Percentiles rank a stretch among this genome's conserved stretches.
Conservation (phyloP, 2,329 filamentous ascomycete species). For the Fragosphaeria purpurea region DNA sequence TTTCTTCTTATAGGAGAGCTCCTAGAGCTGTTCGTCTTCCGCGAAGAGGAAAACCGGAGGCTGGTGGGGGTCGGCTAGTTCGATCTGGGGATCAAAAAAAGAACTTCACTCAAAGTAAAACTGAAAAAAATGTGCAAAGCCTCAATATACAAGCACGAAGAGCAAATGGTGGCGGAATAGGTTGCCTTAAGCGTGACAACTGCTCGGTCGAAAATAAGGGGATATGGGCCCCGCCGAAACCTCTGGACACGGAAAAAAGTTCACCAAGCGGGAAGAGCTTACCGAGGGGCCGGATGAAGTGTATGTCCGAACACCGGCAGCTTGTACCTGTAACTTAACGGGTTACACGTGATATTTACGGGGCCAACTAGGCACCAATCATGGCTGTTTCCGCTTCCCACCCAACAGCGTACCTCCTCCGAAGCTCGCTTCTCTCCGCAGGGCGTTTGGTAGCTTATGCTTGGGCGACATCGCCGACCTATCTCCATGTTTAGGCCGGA, state of each 20-base stretch:
- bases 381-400: too few relatives aligned
- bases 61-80: too few relatives aligned
- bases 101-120: neutral
- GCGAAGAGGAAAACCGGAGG: too few relatives aligned
- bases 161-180: too few relatives aligned
- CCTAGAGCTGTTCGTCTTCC: neutral
- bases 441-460: too few relatives aligned
- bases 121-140: neutral
- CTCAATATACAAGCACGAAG: neutral
- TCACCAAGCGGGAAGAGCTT: neutral
- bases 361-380: too few relatives aligned
- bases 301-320: slow-evolving; percentile 6
- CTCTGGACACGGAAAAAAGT: slow-evolving; percentile 10
- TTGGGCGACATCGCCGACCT: too few relatives aligned
- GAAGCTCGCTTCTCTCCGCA: too few relatives aligned
- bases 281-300: slow-evolving; percentile 8
- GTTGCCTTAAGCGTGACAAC: too few relatives aligned
- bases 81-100: neutral
- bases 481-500: too few relatives aligned
- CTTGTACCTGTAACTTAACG: too few relatives aligned
- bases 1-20: neutral
- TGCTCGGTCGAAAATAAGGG: slow-evolving; percentile 7
- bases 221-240: slow-evolving; percentile 12
- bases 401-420: too few relatives aligned
- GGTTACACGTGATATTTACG: neutral